Base-by-base conservation (phyloP, 768 basidiomycete species). In the Mycena alexandri region DNA sequence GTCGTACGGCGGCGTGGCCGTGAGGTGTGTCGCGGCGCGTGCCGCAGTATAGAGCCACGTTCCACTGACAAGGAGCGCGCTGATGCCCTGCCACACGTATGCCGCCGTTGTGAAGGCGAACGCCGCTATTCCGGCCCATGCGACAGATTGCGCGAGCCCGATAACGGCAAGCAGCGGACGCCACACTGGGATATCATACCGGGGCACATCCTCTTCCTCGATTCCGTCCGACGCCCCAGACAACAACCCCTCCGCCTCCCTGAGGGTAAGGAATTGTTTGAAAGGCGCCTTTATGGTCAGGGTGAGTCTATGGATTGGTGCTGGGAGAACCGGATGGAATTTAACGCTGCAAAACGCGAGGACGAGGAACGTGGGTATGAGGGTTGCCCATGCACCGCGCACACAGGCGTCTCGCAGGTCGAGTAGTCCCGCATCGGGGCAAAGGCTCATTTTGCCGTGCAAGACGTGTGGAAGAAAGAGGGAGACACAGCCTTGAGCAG, bases 21-120 rank as follows among this genome's bases (percentile, higher is more conserved):
- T 78, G 0, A 89, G 86, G 46, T 79, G 80, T 21, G 83, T 73
- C 10, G 89, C 79, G 0, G 90, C 87, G 59, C 88, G 86, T n/a
- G 83, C 70, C n/a, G 86, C 43, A 0, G 90, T 87, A 71, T 92
- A 93, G 34, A 91, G 74, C 93, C 93, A 94, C 2, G 87, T 79
- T 0, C 78, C 68, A 0, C 87, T 86, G 19, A 86, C 72, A 25
- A 90, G 73, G 46, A 90, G 76, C 0, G 84, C 77, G 9, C 79
- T 78, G 5, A 83, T 56, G 16, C 77, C 81, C 17, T 55, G 65
- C 80, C 84, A 83, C 21, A 73, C 70, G 14, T 71, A 55, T 0
- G 71, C 61, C 25, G 83, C 75, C 46, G 76, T 77, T 16, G 84
- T 80, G 11, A 89, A 65, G 9, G 71, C 71, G 74, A 86, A 93